Conservation (phyloP, 2,329 filamentous ascomycete species). For the Fusarium paranaense region DNA sequence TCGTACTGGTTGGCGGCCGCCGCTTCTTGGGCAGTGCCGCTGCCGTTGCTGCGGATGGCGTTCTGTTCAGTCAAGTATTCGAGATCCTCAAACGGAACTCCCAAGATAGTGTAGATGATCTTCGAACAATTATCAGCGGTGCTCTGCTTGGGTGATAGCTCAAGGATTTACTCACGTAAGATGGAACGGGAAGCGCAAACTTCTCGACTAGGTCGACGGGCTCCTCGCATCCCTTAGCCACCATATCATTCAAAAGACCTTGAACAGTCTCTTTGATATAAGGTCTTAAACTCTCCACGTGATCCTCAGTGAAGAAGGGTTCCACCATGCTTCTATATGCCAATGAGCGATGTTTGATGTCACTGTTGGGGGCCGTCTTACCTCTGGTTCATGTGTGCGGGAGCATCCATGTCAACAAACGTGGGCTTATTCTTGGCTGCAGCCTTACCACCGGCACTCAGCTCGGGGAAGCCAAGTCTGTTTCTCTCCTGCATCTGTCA, state of each 20-base stretch:
- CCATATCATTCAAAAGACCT: constrained; percentile 54
- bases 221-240: constrained; percentile 48
- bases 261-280: constrained; percentile 59
- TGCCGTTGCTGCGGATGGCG: constrained; percentile 59
- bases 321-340: constrained; percentile 56
- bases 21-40: constrained; percentile 58
- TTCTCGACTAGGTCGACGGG: constrained; percentile 59
- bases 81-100: constrained; percentile 59
- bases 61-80: constrained; percentile 57
- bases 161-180: constrained; percentile 49
- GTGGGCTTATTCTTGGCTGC: constrained; percentile 61
- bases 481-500: constrained; percentile 47
- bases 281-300: constrained; percentile 55
- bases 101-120: constrained; percentile 63
- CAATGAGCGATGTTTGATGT: neutral
- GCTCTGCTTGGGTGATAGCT: constrained; percentile 9
- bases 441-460: constrained; percentile 57
- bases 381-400: constrained; percentile 59
- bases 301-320: constrained; percentile 53
- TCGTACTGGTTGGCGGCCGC: constrained; percentile 55
- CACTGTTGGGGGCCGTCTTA: constrained; percentile 16
- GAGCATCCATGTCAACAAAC: constrained; percentile 63
- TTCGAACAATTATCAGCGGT: constrained; percentile 42
- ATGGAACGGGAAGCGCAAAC: constrained; percentile 60
- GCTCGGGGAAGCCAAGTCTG: constrained; percentile 58